A percentile compares a stretch with the other conserved stretches of the same genome.
Conservation (phyloP, 306 rosid species). For the Castanea mollissima region DNA sequence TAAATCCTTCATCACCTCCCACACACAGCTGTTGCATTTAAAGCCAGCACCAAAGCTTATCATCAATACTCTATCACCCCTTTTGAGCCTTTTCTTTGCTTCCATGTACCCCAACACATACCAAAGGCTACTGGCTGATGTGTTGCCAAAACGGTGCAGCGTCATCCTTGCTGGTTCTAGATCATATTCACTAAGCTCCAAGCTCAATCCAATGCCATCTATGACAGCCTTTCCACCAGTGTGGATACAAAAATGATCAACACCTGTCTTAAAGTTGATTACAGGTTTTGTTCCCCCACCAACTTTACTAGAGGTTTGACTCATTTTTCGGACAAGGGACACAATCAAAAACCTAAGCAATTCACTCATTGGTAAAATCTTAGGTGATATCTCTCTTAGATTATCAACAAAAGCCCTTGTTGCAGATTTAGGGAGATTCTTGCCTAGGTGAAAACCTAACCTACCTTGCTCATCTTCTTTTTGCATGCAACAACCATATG, state of each 20-base stretch:
- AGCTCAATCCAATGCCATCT: slow-evolving; percentile 70
- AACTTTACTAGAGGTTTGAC: not conserved
- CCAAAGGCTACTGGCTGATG: slow-evolving; percentile 87
- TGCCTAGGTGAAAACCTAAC: slow-evolving; percentile 58
- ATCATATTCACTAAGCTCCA: slow-evolving; percentile 55
- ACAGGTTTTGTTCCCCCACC: slow-evolving; percentile 31
- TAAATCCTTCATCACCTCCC: slow-evolving; percentile 75
- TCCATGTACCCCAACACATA: slow-evolving; percentile 92
- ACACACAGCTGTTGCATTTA: slow-evolving; percentile 86
- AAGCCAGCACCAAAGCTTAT: slow-evolving; percentile 97
- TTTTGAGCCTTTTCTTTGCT: slow-evolving; percentile 75
- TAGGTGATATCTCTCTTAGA: slow-evolving; percentile 59
- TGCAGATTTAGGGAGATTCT: slow-evolving; percentile 78
- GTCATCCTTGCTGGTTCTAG: slow-evolving; percentile 96
- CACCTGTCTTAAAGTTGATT: slow-evolving; percentile 58
- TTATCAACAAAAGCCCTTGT: slow-evolving; percentile 84
- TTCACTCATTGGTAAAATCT: slow-evolving; percentile 70
- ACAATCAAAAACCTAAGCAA: slow-evolving; percentile 43
- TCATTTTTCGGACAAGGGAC: slow-evolving; percentile 31
- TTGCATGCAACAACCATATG: slow-evolving; percentile 68
- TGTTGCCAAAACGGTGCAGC: slow-evolving; percentile 84
- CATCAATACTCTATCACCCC: slow-evolving; percentile 64
- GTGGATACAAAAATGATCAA: slow-evolving; percentile 82
- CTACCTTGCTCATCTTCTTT: slow-evolving; percentile 64
- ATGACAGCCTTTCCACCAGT: slow-evolving; percentile 94